Base-by-base conservation (phyloP, 345 rosid species). In the Angophora floribunda region DNA sequence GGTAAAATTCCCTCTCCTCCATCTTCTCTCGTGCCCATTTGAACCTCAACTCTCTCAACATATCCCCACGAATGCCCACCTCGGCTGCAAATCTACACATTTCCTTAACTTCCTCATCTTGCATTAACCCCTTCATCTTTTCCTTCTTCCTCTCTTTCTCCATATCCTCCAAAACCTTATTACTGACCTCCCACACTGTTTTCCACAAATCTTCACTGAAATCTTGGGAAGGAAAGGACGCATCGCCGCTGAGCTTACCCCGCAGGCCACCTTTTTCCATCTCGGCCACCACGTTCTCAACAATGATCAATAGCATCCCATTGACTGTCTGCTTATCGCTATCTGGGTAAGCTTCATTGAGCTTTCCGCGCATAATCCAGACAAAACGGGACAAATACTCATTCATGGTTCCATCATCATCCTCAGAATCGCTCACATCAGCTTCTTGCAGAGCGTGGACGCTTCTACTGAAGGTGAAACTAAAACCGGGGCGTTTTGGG, bases 11-110 rank as follows among this genome's bases (percentile, higher is more conserved):
- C 28, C 91, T 90, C 89, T 98, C 97, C 87, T 97, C 99, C 98
- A 97, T 95, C 87, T 95, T 93, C 89, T 98, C 99, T 32, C 92
- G 89, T 3, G 99, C 98, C 98, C 99, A 96, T 91, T 97, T 95
- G 87, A 95, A 96, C 89, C 98, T 94, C 45, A 98, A 93, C 91
- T 98, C 99, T 91, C 99, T 95, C 92, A 95, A 92, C 93, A 98
- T 63, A 86, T 96, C 97, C 86, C 99, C 99, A 51, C 97, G 93
- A 90, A 97, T 94, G 55, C 99, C 99, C 59, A 95, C 90, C 82
- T 97, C 99, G 28, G 96, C 96, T 24, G 99, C 97, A 91, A 98
- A 97, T 88, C 97, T 93, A 88, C 95, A 93, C 98, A 96, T 95
- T 89, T 96, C 97, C 92, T 95, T 92, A 47, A 98, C 99, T 87